Evolutionary conservation across 306 rosid genomes (phyloP), one percentile per base, ranked within the genome.

Genomic region (Cicer judaicum): DNA sequence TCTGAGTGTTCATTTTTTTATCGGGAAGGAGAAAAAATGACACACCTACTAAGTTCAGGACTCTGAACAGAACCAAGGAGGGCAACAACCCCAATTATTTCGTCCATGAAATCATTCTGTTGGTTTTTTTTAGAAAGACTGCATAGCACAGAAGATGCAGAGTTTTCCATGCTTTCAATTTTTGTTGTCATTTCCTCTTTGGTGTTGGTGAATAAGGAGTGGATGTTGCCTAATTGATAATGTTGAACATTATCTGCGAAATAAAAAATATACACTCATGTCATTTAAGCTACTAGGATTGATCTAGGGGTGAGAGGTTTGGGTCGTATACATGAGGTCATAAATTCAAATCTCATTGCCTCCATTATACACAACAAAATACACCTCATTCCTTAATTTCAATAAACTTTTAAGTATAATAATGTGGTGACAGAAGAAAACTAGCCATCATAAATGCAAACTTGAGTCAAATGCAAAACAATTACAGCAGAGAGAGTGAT

Each of bases 11-110:
- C 0, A 8, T 13, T 21, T 8, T 46, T 9, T 38, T 61, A 11
- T 1, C 10, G 13, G 2, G 47, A 11, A 10, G 10, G 46, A 14
- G 38, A 61, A 14, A 46, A 18, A 68, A 56, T 54, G 38, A n/a
- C 40, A 8, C 3, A 90, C 92, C 92, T 90, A 88, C 92, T 83
- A 56, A 88, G 92, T 62, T 72, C 46, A 40, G 70, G 74, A 57
- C 66, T 81, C 49, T 57, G 29, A 73, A 88, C 92, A 0, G 89
- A 81, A 39, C 96, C 89, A 63, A 83, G 84, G 15, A 90, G 82
- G 52, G 91, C 89, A 81, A 90, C 92, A 14, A 90, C 55, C 44
- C 87, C 88, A 44, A 90, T 68, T 40, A 88, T 44, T 66, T 79
- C 85, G 47, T 77, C 82, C 84, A 74, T 42, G 43, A 88, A 77